Evolutionary conservation across 2,329 filamentous ascomycete genomes (phyloP).

Genomic region (Myriangium duriaei): DNA sequence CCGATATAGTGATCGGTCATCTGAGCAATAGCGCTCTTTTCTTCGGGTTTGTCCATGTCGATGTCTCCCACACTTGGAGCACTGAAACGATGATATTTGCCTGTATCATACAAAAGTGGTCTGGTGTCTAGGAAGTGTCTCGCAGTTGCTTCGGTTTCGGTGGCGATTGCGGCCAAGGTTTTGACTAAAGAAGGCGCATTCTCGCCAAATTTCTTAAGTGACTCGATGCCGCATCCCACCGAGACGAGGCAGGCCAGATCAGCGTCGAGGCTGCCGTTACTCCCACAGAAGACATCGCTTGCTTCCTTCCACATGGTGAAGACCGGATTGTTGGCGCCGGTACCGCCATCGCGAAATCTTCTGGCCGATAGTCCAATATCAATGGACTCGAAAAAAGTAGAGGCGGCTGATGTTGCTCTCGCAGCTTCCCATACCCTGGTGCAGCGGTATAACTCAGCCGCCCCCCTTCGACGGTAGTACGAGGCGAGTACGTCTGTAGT

Average conservation of each 20-base stretch:
- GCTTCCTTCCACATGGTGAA: conserved; percentile 29
- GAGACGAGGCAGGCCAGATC: conserved; percentile 4
- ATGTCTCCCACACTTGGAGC: conserved; percentile 2
- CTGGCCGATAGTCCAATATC: conserved; percentile 22
- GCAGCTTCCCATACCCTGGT: conserved; percentile 17
- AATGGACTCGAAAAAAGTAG: conserved; percentile 24
- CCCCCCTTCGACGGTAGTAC: conserved; percentile 22
- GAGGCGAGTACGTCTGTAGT: background rate
- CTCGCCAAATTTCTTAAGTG: background rate
- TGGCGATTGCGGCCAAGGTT: background rate
- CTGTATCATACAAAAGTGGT: no score
- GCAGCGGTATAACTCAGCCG: conserved; percentile 10
- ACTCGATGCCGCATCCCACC: conserved; percentile 6
- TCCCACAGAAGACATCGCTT: background rate
- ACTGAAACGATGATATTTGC: conserved; percentile 11
- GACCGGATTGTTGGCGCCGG: conserved; percentile 36
- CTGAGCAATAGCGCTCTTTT: background rate
- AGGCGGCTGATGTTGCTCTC: conserved; percentile 21
- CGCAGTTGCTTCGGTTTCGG: conserved; percentile 7
- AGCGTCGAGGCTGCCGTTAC: background rate
- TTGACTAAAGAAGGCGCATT: background rate
- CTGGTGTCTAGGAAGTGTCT: no score
- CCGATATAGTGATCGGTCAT: conserved; percentile 1
- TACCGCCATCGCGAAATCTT: conserved; percentile 32
- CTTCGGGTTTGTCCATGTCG: background rate